A percentile compares a stretch with the other conserved stretches of the same genome.
These are phyloP conservation scores for Gonapodya sp. DNA, from an alignment of 192 early-diverging fungal species.

Conservation along the genomic window DNA sequence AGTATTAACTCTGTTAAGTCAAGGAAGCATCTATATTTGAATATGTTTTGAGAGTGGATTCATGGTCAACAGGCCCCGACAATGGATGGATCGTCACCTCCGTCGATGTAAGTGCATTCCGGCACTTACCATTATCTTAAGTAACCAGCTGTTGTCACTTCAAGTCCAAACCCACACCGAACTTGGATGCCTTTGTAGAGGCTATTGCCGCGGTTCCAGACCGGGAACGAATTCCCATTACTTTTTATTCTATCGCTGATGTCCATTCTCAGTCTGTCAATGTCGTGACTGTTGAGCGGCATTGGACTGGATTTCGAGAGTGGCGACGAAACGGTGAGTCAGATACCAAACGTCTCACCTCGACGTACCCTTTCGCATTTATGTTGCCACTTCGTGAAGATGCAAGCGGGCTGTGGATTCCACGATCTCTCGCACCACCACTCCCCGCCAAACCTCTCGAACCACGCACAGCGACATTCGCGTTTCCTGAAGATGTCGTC, in stretches of 20 bases:
- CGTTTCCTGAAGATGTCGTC: constrained; percentile 58
- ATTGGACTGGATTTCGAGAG: constrained; percentile 76
- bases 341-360: neutral
- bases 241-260: constrained; percentile 71
- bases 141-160: too few species aligned
- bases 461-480: constrained; percentile 63
- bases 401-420: constrained; percentile 71
- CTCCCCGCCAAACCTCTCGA: constrained; percentile 45
- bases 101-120: constrained; percentile 52
- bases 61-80: constrained; percentile 19
- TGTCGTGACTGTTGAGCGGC: constrained; percentile 77
- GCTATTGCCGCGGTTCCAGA: constrained; percentile 67
- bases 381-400: constrained; percentile 26
- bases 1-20: neutral
- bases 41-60: neutral
- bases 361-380: constrained; percentile 2
- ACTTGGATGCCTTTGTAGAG: constrained; percentile 64
- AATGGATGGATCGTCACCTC: constrained; percentile 67
- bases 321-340: constrained; percentile 53
- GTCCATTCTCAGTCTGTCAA: constrained; percentile 70
- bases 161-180: constrained; percentile 42
- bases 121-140: too few species aligned
- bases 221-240: constrained; percentile 63
- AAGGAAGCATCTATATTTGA: too few species aligned
- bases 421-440: constrained; percentile 48